These are phyloP conservation scores for Coleophoma crateriformis DNA, from an alignment of 2,329 filamentous ascomycete species.

Conservation along the genomic window DNA sequence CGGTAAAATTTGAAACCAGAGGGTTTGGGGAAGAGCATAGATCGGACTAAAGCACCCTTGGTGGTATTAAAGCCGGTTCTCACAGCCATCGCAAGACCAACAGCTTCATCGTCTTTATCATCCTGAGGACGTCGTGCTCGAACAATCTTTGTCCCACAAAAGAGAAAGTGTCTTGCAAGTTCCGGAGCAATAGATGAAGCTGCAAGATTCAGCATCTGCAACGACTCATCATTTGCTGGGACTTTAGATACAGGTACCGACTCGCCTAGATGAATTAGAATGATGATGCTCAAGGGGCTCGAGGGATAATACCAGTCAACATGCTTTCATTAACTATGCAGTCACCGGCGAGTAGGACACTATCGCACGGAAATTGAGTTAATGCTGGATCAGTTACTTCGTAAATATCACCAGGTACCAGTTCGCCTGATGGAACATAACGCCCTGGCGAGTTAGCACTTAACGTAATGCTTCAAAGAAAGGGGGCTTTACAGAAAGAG, in stretches of 20 bases:
- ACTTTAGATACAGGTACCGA: constrained; percentile 94
- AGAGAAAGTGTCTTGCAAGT: constrained; percentile 83
- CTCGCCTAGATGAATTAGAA: constrained; percentile 53
- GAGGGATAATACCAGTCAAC: constrained; percentile 60
- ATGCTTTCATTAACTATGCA: constrained; percentile 99
- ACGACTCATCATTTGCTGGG: constrained; percentile 73
- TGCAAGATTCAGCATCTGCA: constrained; percentile 70
- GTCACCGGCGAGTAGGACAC: constrained; percentile 84
- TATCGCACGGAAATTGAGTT: constrained; percentile 85
- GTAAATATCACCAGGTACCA: constrained; percentile 94
- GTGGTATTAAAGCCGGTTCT: constrained; percentile 97
- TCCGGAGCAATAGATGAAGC: constrained; percentile 79
- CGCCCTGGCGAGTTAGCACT: constrained; percentile 52
- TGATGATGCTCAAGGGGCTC: neutral
- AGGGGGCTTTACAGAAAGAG: constrained; percentile 68
- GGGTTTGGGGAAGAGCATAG: constrained; percentile 97
- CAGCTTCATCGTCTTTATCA: constrained; percentile 78
- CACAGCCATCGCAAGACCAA: constrained; percentile 85
- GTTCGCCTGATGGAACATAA: constrained; percentile 76
- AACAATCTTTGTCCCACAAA: constrained; percentile 92
- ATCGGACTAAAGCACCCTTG: constrained; percentile 90
- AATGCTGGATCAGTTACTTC: constrained; percentile 92
- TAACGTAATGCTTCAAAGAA: constrained; percentile 2
- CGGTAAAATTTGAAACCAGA: constrained; percentile 98
- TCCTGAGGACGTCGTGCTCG: constrained; percentile 85